These are phyloP conservation scores for Acacia acuminata DNA, from an alignment of 306 rosid genomes.

Conservation along the genomic window DNA sequence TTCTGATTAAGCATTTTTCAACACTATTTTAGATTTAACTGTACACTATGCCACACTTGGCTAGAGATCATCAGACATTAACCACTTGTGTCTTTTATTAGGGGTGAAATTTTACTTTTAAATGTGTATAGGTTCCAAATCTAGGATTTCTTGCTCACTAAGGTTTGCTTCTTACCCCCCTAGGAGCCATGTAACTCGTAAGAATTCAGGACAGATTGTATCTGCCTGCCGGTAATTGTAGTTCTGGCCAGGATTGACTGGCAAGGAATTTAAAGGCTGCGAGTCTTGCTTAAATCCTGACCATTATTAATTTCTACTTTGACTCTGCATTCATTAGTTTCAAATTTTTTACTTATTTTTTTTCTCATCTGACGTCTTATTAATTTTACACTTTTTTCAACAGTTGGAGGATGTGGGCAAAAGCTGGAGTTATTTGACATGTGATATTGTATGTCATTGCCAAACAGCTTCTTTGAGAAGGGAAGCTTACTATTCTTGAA, in stretches of 20 bases:
- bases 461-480: not conserved
- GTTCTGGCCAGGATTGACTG: slow-evolving; percentile 34
- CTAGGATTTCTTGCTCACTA: slow-evolving; percentile 50
- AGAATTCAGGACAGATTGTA: slow-evolving; percentile 36
- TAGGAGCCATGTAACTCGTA: slow-evolving; percentile 31
- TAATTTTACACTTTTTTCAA: not conserved
- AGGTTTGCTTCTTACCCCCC: slow-evolving; percentile 17
- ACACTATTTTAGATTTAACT: slow-evolving; percentile 74
- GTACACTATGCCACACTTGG: slow-evolving; percentile 79
- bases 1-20: slow-evolving; percentile 56
- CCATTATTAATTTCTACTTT: not conserved
- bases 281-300: slow-evolving; percentile 7
- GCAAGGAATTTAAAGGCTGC: slow-evolving; percentile 34
- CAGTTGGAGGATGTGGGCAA: not conserved
- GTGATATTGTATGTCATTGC: not conserved
- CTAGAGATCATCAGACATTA: slow-evolving; percentile 59
- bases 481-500: not conserved
- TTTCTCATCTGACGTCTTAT: not conserved
- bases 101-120: slow-evolving; percentile 56
- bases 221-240: slow-evolving; percentile 36
- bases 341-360: not conserved
- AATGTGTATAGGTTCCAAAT: slow-evolving; percentile 46
- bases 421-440: not conserved
- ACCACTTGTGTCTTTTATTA: slow-evolving; percentile 54
- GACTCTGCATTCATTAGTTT: not conserved